phyloP scores from a whole-genome alignment of 1,284 basidiomycete genomes.

The Naganishia liquefaciens region DNA sequence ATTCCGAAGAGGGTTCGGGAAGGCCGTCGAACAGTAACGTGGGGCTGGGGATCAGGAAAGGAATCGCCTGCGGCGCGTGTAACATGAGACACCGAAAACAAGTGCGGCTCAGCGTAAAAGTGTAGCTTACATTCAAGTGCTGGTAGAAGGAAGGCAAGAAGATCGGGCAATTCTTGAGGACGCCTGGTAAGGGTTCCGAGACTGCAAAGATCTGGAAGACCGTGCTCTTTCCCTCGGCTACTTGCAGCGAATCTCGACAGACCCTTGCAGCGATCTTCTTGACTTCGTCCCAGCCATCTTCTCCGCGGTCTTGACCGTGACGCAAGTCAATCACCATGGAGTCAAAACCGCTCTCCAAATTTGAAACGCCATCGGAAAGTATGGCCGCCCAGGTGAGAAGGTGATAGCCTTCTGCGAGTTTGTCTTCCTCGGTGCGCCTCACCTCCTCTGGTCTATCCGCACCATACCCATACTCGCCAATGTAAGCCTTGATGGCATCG shows the following conservation, averaged over 20 bases:
- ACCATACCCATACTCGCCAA: conserved; percentile 17
- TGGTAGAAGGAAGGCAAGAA: conserved; percentile 31
- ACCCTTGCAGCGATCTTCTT: conserved; percentile 36
- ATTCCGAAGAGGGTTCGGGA: conserved; percentile 43
- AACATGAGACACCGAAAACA: not conserved
- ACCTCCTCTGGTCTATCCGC: conserved; percentile 19
- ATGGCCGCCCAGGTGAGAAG: conserved; percentile 29
- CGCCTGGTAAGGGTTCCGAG: conserved; percentile 25
- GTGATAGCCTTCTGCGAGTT: conserved; percentile 23
- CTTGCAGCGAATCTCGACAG: conserved; percentile 37
- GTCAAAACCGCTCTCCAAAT: conserved; percentile 26
- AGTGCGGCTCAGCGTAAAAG: not conserved
- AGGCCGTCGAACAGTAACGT: conserved; percentile 46
- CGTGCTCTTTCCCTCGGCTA: conserved; percentile 42
- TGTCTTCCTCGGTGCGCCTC: conserved; percentile 17
- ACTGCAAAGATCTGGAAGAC: conserved; percentile 42
- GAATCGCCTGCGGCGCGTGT: conserved; percentile 30
- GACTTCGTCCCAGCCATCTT: conserved; percentile 38
- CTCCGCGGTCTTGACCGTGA: conserved; percentile 12
- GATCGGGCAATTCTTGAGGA: conserved; percentile 22
- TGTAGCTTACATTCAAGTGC: conserved; percentile 21
- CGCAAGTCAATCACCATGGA: conserved; percentile 24
- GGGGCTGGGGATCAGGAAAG: conserved; percentile 44
- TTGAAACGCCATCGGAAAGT: conserved; percentile 32
- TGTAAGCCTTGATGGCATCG: conserved; percentile 26